phyloP scores from a whole-genome alignment of 306 rosid genomes.

The Prunus persica region Prunus_persica_NCBIv2 NC_034009.1:26205001-26205500 shows the following conservation, averaged over 20 bases:
- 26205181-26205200: background rate
- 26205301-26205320: no score
- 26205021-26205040: background rate
- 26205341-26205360: no score
- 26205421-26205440: no score
- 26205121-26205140: background rate
- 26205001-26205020: background rate
- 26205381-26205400: no score
- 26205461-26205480: no score
- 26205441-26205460: no score
- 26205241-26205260: background rate
- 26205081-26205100: background rate
- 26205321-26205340: no score
- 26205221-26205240: background rate
- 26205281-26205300: no score
- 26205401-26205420: no score
- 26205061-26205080: background rate
- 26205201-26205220: background rate
- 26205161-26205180: background rate
- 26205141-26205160: background rate
- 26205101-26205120: constrained; percentile 14
- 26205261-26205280: background rate
- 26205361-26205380: no score
- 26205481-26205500: no score
- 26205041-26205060: no score